Base-by-base conservation (phyloP, 176 grass and related monocot species). In the Metroxylon sagu region DNA sequence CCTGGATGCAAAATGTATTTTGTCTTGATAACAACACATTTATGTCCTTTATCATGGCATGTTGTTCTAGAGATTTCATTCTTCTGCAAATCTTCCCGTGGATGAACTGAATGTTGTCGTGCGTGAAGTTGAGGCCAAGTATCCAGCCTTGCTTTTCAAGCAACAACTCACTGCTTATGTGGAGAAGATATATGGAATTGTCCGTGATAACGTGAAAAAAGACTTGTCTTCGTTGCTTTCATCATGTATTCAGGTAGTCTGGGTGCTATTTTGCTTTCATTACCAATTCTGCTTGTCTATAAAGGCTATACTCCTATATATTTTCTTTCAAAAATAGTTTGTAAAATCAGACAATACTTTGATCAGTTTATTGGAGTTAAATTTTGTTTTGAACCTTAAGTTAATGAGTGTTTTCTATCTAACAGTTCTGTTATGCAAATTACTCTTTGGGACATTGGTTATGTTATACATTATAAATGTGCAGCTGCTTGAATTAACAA, bases 111-210 rank as follows among this genome's bases (percentile, higher is more conserved):
- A 92, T 71, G 84, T 89, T 67, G 35, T 43, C 12, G 84, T 92
- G 43, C 87, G 76, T 56, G 71, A 91, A 80, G 93, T 98, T 53
- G 93, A 98, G 79, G 93, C 93, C 62, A 98, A 83, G 68, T 98
- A 98, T 70, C 87, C 93, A 67, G 93, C 93, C 15, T 85, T 98
- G 76, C 93, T 98, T 78, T 98, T 98, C 82, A 98, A 98, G 81
- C 93, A 98, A 60, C 93, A 98, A 67, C 61, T 98, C 75, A 98
- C 87, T 55, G 93, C 93, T 74, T 98, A 88, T 70, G 93, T 98
- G 18, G 93, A 98, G 76, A 98, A 98, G 64, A 92, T 98, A 64
- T 98, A 88, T 74, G 93, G 93, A 77, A 98, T 98, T 53, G 85
- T 98, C 55, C 79, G 93, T 56, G 93, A 98, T 49, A 92, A 98